A percentile compares a stretch with the other conserved stretches of the same genome.
phyloP scores from a whole-genome alignment of 345 rosid species.

The Conringia planisiliqua region DNA sequence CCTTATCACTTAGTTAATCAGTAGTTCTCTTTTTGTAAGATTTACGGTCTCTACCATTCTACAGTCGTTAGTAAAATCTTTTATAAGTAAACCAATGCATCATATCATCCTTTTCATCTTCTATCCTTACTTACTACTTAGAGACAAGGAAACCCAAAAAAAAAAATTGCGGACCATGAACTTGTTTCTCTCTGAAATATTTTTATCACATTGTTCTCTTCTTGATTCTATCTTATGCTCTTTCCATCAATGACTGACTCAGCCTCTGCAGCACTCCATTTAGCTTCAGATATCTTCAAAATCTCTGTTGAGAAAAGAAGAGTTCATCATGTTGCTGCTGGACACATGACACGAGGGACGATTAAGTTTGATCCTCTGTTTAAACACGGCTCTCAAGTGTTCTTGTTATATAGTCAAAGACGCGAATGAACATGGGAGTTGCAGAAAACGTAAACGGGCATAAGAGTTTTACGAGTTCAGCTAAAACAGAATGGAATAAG shows the following conservation, averaged over 20 bases:
- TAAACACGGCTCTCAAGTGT: not conserved
- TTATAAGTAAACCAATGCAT: not conserved
- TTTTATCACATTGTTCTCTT: not conserved
- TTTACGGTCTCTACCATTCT: not conserved
- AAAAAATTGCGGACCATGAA: no score
- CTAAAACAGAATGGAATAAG: no score
- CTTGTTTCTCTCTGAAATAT: no score
- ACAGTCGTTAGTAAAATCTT: not conserved
- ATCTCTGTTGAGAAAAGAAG: not conserved
- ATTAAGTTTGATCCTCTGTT: not conserved
- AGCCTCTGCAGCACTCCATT: not conserved
- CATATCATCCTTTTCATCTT: no score
- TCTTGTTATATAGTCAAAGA: not conserved
- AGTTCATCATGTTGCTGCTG: not conserved
- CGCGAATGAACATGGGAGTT: not conserved
- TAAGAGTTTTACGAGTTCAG: no score
- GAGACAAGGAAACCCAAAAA: no score
- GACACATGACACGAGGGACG: not conserved
- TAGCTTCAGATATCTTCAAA: not conserved
- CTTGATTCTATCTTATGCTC: not conserved
- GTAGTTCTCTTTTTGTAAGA: not conserved
- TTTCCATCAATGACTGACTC: no score
- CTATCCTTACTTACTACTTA: no score
- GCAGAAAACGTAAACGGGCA: not conserved
- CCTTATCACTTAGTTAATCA: not conserved